Base-by-base conservation (phyloP, 164 flowering plant genomes). In the Piper longum region DNA sequence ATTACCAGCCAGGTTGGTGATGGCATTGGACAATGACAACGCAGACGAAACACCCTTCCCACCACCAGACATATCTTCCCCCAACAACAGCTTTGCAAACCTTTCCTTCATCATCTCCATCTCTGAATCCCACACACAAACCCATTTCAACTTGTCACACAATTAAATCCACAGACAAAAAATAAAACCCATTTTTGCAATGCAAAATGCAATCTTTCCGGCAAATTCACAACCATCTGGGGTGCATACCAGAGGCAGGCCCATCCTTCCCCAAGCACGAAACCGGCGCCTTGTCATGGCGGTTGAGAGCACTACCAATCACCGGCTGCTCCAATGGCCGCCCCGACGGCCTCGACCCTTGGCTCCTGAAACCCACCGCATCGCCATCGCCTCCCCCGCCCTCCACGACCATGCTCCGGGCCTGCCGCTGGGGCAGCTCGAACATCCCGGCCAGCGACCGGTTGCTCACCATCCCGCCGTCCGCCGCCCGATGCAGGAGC, bases 31-130 rank as follows among this genome's bases (percentile, higher is more conserved):
- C 76, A 91, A 76, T 60, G 98, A 96, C 76, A 91, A 72, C 56
- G 98, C 95, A 5, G 96, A 91, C 3, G 95, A 84, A 70, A 85
- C 95, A 55, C 98, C 98, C 65, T 87, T 89, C 57, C 95, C 96
- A 17, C 95, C 89, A n/a, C 98, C 98, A 0, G 98, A 89, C 98
- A 91, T 91, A 44, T 91, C 98, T 78, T 91, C 98, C 11, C 98
- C 98, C 71, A 91, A 74, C 59, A 91, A 85, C 74, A 91, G 67
- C 80, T 89, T 91, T 7, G 95, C 75, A 76, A 89, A 89, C 69
- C 73, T 84, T 67, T 89, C 98, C 79, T 85, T 91, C 80, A 89
- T 84, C 80, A 72, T 16, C 4, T 87, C 95, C 70, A 76, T 59
- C 54, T 91, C 98, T 89, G 79, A 57, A 4, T 57, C 18, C 26